These are phyloP conservation scores for Chlamydomonas sp. DNA, from an alignment of 139 green algal species.

Conservation along the genomic window DNA sequence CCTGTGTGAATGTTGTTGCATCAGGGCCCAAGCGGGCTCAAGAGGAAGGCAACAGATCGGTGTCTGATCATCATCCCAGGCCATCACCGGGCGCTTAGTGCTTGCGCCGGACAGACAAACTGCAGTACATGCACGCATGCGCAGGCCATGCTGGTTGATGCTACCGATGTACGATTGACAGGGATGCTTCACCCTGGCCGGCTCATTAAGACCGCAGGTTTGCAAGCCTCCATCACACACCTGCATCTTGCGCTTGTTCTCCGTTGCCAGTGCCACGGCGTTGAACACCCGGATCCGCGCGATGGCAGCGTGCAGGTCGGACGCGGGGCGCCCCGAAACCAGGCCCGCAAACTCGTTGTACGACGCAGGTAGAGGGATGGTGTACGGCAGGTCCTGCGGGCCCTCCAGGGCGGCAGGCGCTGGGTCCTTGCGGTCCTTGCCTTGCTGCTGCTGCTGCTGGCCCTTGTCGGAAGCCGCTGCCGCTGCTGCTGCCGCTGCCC, in stretches of 20 bases:
- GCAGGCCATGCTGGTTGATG: no score
- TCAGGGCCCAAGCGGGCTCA: no score
- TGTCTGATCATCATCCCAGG: conserved; percentile 22
- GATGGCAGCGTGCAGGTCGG: conserved; percentile 73
- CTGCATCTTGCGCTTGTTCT: conserved; percentile 84
- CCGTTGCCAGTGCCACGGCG: conserved; percentile 68
- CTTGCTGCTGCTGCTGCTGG: conserved; percentile 11
- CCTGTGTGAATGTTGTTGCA: conserved; percentile 38
- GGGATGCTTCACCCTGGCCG: neutral
- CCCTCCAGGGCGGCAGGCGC: conserved; percentile 37
- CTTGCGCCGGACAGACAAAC: no score
- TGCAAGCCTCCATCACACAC: conserved; percentile 36
- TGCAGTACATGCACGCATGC: no score
- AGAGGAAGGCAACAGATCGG: conserved; percentile 13
- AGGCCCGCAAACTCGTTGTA: conserved; percentile 75
- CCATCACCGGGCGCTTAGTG: no score
- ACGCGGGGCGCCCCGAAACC: conserved; percentile 53
- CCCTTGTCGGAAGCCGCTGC: neutral
- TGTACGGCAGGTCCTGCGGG: conserved; percentile 82
- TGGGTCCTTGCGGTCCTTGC: neutral
- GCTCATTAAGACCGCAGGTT: neutral
- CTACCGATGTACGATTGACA: no score
- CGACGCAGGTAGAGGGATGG: conserved; percentile 74
- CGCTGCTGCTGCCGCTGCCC: neutral
- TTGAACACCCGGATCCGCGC: conserved; percentile 85